phyloP scores from a whole-genome alignment of 148 eudicot species.

The Diospyros kaki region DNA sequence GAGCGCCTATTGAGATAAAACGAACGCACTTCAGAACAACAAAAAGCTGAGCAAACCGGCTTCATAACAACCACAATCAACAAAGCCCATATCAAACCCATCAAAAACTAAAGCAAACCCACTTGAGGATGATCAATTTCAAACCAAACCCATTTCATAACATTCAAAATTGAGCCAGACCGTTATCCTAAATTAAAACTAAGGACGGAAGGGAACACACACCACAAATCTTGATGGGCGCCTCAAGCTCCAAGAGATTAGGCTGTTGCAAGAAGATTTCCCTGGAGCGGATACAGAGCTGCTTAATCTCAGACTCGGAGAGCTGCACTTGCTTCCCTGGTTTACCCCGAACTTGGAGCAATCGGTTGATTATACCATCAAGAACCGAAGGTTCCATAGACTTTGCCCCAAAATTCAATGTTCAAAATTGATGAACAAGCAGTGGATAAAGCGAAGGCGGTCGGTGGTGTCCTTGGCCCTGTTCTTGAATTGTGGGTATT shows the following conservation, averaged over 20 bases:
- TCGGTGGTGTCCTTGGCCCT: neutral
- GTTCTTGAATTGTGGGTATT: neutral
- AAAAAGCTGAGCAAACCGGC: neutral
- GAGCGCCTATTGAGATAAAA: neutral
- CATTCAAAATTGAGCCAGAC: too few species aligned
- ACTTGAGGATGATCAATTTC: neutral
- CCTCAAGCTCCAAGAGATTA: constrained; percentile 76
- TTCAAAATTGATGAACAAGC: neutral
- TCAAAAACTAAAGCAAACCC: neutral
- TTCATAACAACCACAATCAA: neutral
- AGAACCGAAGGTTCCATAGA: constrained; percentile 47
- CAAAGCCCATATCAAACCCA: too few species aligned
- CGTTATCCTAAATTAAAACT: too few species aligned
- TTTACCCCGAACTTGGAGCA: constrained; percentile 51
- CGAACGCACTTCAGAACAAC: neutral
- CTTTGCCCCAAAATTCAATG: neutral
- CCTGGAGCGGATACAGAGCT: constrained; percentile 53
- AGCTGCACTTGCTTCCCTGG: constrained; percentile 82
- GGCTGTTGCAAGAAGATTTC: constrained; percentile 67
- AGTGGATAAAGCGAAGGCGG: constrained; percentile 14
- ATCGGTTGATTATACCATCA: constrained; percentile 62
- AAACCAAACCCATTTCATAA: neutral
- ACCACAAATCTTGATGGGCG: constrained; percentile 72
- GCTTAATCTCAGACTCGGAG: constrained; percentile 78
- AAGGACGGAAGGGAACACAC: neutral